Conservation (phyloP, 2,329 filamentous ascomycete genomes). For the Aspergillus fumigatiaffinis region DNA sequence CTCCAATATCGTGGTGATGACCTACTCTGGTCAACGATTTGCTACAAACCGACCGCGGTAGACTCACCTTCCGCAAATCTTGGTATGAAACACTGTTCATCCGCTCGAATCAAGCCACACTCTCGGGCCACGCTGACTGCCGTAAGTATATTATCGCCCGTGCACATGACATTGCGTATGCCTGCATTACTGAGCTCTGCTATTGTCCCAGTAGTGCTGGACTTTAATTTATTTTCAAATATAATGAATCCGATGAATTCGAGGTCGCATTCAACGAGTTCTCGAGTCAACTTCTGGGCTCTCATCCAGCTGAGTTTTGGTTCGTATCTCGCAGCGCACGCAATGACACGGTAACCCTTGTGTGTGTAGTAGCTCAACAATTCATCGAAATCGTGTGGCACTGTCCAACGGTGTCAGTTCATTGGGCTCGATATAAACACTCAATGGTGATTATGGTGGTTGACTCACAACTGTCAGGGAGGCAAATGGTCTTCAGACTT, state of each 20-base stretch:
- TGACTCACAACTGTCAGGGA: conserved; percentile 68
- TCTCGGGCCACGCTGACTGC: conserved; percentile 94
- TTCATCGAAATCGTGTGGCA: conserved; percentile 87
- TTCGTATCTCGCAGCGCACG: conserved; percentile 84
- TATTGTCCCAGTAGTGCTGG: conserved; percentile 75
- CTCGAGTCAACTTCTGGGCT: conserved; percentile 85
- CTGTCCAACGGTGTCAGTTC: conserved; percentile 37
- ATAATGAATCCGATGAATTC: conserved; percentile 95
- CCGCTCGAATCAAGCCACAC: conserved; percentile 74
- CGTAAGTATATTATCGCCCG: conserved; percentile 94
- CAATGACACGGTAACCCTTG: conserved; percentile 93
- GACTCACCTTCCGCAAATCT: conserved; percentile 69
- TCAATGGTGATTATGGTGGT: not conserved
- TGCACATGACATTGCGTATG: conserved; percentile 92
- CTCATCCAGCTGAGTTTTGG: conserved; percentile 89
- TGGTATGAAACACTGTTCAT: conserved; percentile 87
- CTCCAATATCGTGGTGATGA: conserved; percentile 68
- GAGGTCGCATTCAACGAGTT: conserved; percentile 76
- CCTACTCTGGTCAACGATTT: conserved; percentile 40
- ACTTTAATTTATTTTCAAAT: conserved; percentile 97
- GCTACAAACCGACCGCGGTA: not conserved
- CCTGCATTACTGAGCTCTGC: conserved; percentile 76
- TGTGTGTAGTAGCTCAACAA: conserved; percentile 88
- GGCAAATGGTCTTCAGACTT: conserved; percentile 91
- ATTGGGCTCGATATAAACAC: conserved; percentile 2